phyloP scores from a whole-genome alignment of 2,329 filamentous ascomycete genomes.

The Fusarium transvaalense region DNA sequence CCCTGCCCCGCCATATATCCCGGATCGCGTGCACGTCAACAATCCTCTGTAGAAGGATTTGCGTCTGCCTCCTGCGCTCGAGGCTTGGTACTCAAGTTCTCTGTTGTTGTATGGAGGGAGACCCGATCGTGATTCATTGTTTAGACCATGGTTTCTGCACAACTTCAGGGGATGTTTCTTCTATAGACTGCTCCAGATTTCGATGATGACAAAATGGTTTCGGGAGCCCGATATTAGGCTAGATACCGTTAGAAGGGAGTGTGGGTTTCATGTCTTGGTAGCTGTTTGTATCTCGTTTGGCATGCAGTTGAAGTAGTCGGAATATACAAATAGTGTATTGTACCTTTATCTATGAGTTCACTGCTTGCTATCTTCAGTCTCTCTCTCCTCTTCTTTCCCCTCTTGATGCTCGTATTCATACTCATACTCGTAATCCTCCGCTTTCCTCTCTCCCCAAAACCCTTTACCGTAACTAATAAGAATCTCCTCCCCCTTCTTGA shows the following conservation, averaged over 20 bases:
- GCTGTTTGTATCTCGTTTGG: background rate
- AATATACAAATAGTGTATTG: background rate
- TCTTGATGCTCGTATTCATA: conserved; percentile 11
- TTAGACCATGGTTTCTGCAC: background rate
- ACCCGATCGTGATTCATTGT: too few species aligned
- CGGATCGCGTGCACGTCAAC: background rate
- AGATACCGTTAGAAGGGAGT: too few species aligned
- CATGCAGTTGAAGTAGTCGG: background rate
- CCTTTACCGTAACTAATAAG: conserved; percentile 76
- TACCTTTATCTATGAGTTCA: background rate
- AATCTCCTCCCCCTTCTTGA: conserved; percentile 73
- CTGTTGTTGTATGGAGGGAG: background rate
- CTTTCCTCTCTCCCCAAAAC: conserved; percentile 67
- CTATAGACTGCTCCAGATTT: too few species aligned
- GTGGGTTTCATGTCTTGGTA: too few species aligned
- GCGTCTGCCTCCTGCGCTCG: too few species aligned
- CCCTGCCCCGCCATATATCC: background rate
- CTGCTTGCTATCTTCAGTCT: conserved; percentile 5
- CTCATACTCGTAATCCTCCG: conserved; percentile 24
- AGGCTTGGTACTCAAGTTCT: background rate
- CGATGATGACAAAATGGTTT: too few species aligned
- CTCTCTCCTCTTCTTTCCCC: background rate
- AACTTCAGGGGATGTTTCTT: background rate
- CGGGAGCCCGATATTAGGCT: too few species aligned
- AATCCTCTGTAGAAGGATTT: background rate